Evolutionary conservation across 306 rosid species (phyloP).

Genomic region (Elaeagnus macrophylla): DNA sequence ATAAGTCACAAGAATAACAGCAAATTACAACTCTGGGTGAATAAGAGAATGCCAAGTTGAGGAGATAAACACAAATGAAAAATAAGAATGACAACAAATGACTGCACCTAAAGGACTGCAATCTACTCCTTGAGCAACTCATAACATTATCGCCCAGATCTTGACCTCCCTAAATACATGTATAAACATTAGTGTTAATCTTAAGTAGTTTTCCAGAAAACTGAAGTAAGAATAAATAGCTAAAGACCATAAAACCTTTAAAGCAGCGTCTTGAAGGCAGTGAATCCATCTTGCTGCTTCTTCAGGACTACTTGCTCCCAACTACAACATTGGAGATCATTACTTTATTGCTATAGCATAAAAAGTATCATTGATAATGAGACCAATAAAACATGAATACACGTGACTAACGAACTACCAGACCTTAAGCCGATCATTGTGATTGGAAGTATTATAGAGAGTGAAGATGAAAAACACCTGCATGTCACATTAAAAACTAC

Average conservation of each 20-base stretch:
- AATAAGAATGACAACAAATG: conserved; percentile 6
- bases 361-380: neutral
- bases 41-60: conserved; percentile 2
- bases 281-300: conserved; percentile 36
- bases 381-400: neutral
- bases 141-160: conserved; percentile 10
- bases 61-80: neutral
- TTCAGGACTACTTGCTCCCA: conserved; percentile 36
- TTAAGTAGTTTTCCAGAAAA: neutral
- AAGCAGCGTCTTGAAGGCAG: conserved; percentile 25
- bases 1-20: neutral
- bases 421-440: conserved; percentile 32
- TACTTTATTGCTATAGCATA: neutral
- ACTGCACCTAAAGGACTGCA: conserved; percentile 30
- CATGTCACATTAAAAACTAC: conserved; percentile 1
- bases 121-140: conserved; percentile 25
- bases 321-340: conserved; percentile 6
- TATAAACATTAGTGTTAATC: conserved; percentile 13
- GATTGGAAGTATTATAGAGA: conserved; percentile 25
- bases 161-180: conserved; percentile 23
- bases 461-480: conserved; percentile 33
- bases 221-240: neutral
- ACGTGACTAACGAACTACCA: neutral
- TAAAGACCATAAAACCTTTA: conserved; percentile 9
- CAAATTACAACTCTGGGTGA: neutral